These are phyloP conservation scores for Lachancea waltii DNA, from an alignment of 805 yeast genomes.

Conservation along the genomic window DNA sequence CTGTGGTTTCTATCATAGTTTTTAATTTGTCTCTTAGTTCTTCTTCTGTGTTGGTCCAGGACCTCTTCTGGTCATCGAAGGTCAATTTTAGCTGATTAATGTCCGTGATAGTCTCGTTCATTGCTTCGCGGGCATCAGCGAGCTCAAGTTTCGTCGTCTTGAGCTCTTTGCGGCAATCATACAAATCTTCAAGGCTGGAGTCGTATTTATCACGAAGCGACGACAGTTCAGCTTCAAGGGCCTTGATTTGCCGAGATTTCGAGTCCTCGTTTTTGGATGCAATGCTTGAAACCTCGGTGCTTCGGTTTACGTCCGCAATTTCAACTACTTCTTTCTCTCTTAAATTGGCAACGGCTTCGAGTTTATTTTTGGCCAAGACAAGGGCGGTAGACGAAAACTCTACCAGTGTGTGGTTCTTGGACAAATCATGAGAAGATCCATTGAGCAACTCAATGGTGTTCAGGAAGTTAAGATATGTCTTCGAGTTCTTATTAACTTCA, in stretches of 20 bases:
- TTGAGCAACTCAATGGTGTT: constrained; percentile 2
- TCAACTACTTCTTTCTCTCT: no score
- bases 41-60: not conserved
- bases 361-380: not conserved
- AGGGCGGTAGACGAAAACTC: constrained; percentile 3
- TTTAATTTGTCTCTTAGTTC: not conserved
- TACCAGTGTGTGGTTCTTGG: not conserved
- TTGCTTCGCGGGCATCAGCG: constrained; percentile 3
- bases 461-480: constrained; percentile 5
- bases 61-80: not conserved
- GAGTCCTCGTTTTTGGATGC: not conserved
- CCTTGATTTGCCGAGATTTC: not conserved
- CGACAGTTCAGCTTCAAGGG: constrained; percentile 5
- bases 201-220: constrained; percentile 6
- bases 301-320: no score
- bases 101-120: constrained; percentile 1
- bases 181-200: constrained; percentile 1
- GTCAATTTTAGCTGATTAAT: constrained; percentile 1
- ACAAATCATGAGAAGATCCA: constrained; percentile 1
- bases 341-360: no score
- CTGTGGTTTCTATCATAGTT: not conserved
- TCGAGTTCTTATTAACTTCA: constrained; percentile 4
- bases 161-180: constrained; percentile 7
- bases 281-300: not conserved
- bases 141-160: not conserved